These are phyloP conservation scores for Lagenaria siceraria DNA, from an alignment of 306 rosid species.

Conservation along the genomic window DNA sequence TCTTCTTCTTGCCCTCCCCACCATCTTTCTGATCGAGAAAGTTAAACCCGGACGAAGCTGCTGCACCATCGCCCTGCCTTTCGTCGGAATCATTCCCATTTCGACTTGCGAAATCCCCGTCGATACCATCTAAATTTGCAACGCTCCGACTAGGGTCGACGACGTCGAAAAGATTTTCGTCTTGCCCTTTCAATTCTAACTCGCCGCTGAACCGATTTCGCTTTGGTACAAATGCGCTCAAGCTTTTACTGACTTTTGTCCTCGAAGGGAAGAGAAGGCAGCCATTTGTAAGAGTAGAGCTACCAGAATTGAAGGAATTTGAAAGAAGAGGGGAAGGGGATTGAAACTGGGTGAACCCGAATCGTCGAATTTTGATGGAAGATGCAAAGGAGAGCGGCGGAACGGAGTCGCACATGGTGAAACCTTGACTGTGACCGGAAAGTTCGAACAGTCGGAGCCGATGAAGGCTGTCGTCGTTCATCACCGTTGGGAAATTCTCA, in stretches of 20 bases:
- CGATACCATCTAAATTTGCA: constrained; percentile 1
- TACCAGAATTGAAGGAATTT: constrained; percentile 4
- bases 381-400: constrained; percentile 18
- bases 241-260: constrained; percentile 11
- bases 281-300: constrained; percentile 6
- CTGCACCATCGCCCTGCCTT: constrained; percentile 1
- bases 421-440: neutral
- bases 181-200: constrained; percentile 35
- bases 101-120: neutral
- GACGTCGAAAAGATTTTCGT: constrained; percentile 13
- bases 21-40: constrained; percentile 13
- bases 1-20: constrained; percentile 7
- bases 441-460: neutral
- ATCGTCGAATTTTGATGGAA: constrained; percentile 23
- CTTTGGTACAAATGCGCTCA: constrained; percentile 11
- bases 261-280: neutral
- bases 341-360: constrained; percentile 4
- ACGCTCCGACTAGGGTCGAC: constrained; percentile 14
- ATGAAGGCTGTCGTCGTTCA: neutral
- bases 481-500: neutral
- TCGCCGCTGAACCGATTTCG: constrained; percentile 19
- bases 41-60: constrained; percentile 12
- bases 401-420: constrained; percentile 32
- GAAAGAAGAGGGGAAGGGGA: constrained; percentile 11
- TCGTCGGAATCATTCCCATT: constrained; percentile 6